phyloP scores from a whole-genome alignment of 768 basidiomycete genomes.

The Lepiota venenata region DNA sequence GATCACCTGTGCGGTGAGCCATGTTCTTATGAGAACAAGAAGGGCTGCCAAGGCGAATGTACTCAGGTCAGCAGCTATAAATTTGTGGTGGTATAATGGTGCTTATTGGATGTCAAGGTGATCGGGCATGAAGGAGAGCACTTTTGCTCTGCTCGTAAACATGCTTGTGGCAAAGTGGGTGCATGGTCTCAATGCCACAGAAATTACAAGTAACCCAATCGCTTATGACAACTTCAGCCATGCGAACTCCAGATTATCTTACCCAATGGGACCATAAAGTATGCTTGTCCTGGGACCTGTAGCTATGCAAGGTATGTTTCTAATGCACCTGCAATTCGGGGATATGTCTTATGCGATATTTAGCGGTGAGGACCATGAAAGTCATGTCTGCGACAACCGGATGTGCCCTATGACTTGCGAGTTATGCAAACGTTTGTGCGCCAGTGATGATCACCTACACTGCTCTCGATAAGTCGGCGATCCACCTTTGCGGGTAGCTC shows the following conservation, averaged over 20 bases:
- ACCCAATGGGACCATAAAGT: conserved; percentile 23
- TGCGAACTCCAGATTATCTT: conserved; percentile 30
- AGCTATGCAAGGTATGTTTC: conserved; percentile 34
- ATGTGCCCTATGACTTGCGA: conserved; percentile 53
- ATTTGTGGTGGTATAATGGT: neutral
- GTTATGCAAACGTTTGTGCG: conserved; percentile 53
- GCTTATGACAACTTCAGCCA: conserved; percentile 27
- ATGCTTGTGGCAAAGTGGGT: conserved; percentile 53
- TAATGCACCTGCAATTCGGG: neutral
- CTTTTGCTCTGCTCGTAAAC: conserved; percentile 47
- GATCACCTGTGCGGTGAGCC: conserved; percentile 51
- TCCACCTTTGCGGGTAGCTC: conserved; percentile 57
- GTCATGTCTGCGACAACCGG: conserved; percentile 48
- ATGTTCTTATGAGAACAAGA: conserved; percentile 42
- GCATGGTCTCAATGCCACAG: neutral
- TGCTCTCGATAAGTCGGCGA: conserved; percentile 32
- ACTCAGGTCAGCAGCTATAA: conserved; percentile 36
- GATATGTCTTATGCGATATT: neutral
- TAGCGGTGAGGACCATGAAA: conserved; percentile 42
- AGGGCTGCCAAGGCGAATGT: conserved; percentile 51
- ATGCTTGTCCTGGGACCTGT: conserved; percentile 42
- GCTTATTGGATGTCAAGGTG: conserved; percentile 29
- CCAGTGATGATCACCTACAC: conserved; percentile 47
- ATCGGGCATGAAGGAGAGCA: conserved; percentile 48
- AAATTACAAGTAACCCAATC: neutral